Conservation (phyloP, 2,329 filamentous ascomycete species). For the Cladosporium sp. region DNA sequence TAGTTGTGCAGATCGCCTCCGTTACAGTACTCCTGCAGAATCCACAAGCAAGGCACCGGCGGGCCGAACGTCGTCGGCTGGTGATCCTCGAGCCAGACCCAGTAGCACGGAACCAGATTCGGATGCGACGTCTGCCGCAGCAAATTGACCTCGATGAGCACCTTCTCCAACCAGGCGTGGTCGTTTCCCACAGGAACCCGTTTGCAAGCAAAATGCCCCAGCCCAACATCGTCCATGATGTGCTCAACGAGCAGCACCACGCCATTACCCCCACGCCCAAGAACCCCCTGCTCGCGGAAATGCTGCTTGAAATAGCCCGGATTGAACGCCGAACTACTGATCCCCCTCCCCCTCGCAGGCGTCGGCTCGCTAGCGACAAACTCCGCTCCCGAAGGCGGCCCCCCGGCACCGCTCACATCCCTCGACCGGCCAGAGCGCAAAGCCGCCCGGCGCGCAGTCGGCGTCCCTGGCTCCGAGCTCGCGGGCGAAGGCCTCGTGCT, state of each 20-base stretch:
- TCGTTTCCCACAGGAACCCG: slow-evolving; percentile 90
- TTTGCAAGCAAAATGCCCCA: slow-evolving; percentile 94
- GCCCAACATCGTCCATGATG: slow-evolving; percentile 76
- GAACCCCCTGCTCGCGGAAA: slow-evolving; percentile 79
- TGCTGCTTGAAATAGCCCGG: slow-evolving; percentile 89
- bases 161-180: slow-evolving; percentile 90
- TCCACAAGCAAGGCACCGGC: slow-evolving; percentile 89
- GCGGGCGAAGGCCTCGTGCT: slow-evolving; percentile 40
- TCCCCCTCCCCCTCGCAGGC: slow-evolving; percentile 51
- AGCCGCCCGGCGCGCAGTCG: slow-evolving; percentile 32
- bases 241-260: slow-evolving; percentile 93
- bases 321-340: slow-evolving; percentile 80
- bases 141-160: slow-evolving; percentile 86
- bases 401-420: slow-evolving; percentile 25
- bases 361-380: slow-evolving; percentile 42
- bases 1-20: slow-evolving; percentile 84
- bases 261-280: slow-evolving; percentile 87
- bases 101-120: slow-evolving; percentile 91
- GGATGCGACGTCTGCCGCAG: slow-evolving; percentile 87
- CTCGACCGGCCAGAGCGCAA: slow-evolving; percentile 27
- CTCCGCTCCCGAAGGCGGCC: slow-evolving; percentile 44
- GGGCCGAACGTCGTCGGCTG: slow-evolving; percentile 79
- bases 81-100: slow-evolving; percentile 93
- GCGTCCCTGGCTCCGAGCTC: slow-evolving; percentile 30
- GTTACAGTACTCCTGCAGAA: slow-evolving; percentile 97